Evolutionary conservation across 495 filamentous ascomycete species (phyloP), one percentile per base, ranked within the genome.

Genomic region (Entonaema liquescens): DNA sequence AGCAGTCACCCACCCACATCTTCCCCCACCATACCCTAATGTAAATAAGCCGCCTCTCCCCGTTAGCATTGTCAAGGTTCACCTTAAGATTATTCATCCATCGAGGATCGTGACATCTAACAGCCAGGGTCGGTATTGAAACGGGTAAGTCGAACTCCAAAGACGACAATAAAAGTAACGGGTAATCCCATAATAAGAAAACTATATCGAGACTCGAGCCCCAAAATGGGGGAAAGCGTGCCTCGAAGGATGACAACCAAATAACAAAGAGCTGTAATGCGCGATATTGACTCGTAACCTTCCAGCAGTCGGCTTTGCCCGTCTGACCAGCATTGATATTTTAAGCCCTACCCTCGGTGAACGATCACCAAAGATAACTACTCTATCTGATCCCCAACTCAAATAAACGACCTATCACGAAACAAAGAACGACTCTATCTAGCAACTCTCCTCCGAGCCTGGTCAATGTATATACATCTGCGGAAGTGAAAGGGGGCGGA

Each of bases 281-380:
- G 61, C 28, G 59, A 36, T 58, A 63, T 47, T 35, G 56, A 59
- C 35, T 71, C 56, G 57, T 52, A 49, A 42, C 36, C 44, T 33
- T 67, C 26, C 26, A 25, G 47, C 12, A 38, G 44, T 72, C 70
- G 70, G 70, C 60, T 65, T 61, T 68, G 57, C 42, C 70, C 70
- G 70, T 72, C 70, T 68, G 70, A 72, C 62, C 7, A 62, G 21
- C 53, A 59, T 62, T 59, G 31, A 62, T 72, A 72, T 72, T 72
- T 68, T 72, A 65, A 65, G 65, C 38, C 25, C 12, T 61, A 38
- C 21, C 60, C 65, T 72, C 70, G 70, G 70, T 72, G 65, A 65
- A 61, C 13, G 60, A 67, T 58, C 53, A 63, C 54, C 60, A 35
- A 53, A 23, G 57, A 42, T 35, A 35, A 56, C n/a, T 56, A 33